Percentiles rank a stretch among this genome's conserved stretches.
phyloP scores from a whole-genome alignment of 1,139 yeast genomes.

The Nakaseomyces nivariensis region DNA sequence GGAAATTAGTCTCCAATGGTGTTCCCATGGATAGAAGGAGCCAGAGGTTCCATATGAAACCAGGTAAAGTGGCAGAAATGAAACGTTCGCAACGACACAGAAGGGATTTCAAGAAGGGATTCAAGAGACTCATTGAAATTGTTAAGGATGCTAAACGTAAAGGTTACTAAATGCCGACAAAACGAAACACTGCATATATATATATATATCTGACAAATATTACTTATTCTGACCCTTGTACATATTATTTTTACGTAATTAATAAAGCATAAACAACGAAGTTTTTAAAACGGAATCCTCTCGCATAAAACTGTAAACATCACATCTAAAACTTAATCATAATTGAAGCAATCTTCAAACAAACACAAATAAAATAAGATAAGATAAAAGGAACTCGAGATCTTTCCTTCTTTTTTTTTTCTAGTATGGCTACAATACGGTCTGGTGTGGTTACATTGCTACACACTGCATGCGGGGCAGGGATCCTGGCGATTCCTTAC shows the following conservation, averaged over 20 bases:
- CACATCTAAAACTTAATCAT: no score
- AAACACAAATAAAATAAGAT: no score
- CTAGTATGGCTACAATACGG: slow-evolving; percentile 6
- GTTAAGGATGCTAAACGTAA: slow-evolving; percentile 45
- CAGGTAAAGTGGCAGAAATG: slow-evolving; percentile 37
- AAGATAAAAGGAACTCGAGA: no score
- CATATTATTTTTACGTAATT: no score
- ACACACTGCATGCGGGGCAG: slow-evolving; percentile 68
- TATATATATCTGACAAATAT: background rate
- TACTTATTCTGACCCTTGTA: no score
- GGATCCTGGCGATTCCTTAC: slow-evolving; percentile 84
- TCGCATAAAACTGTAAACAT: no score
- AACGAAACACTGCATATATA: background rate
- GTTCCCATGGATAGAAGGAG: slow-evolving; percentile 31
- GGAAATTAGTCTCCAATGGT: slow-evolving; percentile 31
- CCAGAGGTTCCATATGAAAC: slow-evolving; percentile 40
- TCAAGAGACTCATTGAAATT: slow-evolving; percentile 37
- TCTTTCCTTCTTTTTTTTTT: no score
- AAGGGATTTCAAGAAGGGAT: slow-evolving; percentile 39
- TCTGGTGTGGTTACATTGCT: slow-evolving; percentile 43
- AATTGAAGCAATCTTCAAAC: no score
- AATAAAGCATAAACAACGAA: no score
- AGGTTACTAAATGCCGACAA: slow-evolving; percentile 33
- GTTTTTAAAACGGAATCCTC: no score
- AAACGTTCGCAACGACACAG: slow-evolving; percentile 38